These are phyloP conservation scores for Choanephora cucurbitarum DNA, from an alignment of 371 early-diverging fungal genomes.

Conservation along the genomic window DNA sequence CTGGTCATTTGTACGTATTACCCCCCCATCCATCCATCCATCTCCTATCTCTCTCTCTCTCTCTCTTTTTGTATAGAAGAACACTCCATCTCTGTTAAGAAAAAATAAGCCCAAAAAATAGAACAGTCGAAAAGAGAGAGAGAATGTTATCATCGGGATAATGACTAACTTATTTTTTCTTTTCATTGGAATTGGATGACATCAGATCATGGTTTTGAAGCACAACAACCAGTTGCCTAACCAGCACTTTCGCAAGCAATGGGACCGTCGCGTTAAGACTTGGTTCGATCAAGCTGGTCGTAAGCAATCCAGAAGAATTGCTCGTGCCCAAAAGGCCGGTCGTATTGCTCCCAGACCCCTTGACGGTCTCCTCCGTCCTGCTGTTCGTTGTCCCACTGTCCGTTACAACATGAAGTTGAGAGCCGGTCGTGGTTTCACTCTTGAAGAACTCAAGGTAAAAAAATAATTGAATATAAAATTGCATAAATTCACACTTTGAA, in stretches of 20 bases:
- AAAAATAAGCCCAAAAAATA: no score
- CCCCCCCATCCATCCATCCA: slow-evolving; percentile 23
- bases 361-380: slow-evolving; percentile 97
- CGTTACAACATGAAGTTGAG: slow-evolving; percentile 99
- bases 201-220: slow-evolving; percentile 72
- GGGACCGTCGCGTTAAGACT: slow-evolving; percentile 96
- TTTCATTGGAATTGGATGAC: background rate
- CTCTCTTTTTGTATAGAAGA: no score
- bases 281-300: slow-evolving; percentile 99
- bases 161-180: background rate
- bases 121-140: no score
- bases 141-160: no score
- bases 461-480: no score
- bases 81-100: no score
- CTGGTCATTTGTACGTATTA: slow-evolving; percentile 47
- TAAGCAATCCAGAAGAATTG: slow-evolving; percentile 89
- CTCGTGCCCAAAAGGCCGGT: slow-evolving; percentile 95
- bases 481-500: background rate
- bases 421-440: slow-evolving; percentile 98
- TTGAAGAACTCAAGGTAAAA: slow-evolving; percentile 95
- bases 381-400: slow-evolving; percentile 97
- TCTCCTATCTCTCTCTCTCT: no score
- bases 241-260: slow-evolving; percentile 99
- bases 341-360: slow-evolving; percentile 96
- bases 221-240: slow-evolving; percentile 99